Evolutionary conservation across 345 rosid species (phyloP).

Genomic region (Pseudoturritis turrita): DNA sequence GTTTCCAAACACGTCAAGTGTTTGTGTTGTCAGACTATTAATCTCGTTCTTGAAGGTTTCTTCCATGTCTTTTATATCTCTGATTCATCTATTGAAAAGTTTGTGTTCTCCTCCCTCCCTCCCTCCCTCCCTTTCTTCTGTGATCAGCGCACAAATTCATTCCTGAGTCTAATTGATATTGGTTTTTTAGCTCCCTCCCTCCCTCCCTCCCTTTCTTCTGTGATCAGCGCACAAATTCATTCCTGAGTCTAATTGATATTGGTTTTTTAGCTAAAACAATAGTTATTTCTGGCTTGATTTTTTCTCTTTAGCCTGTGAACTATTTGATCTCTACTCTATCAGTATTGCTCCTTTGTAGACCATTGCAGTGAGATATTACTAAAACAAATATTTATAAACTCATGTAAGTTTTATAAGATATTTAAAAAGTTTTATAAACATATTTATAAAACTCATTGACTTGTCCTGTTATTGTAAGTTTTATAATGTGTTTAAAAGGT

Average conservation of each 20-base stretch:
- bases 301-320: background rate
- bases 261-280: background rate
- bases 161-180: background rate
- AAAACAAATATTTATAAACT: too few species aligned
- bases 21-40: constrained; percentile 57
- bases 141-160: background rate
- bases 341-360: background rate
- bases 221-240: too few species aligned
- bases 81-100: background rate
- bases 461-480: too few species aligned
- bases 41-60: constrained; percentile 85
- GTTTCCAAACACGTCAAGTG: constrained; percentile 61
- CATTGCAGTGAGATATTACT: too few species aligned
- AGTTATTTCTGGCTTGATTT: background rate
- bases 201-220: too few species aligned
- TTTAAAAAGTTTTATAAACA: too few species aligned
- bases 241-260: background rate
- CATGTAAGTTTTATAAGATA: too few species aligned
- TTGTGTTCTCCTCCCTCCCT: background rate
- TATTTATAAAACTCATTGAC: too few species aligned
- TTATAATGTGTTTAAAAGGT: too few species aligned
- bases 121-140: background rate
- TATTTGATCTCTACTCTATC: background rate
- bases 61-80: constrained; percentile 15
- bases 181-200: too few species aligned